These are phyloP conservation scores for Parmelia sp. DNA, from an alignment of 495 filamentous ascomycete genomes.

Conservation along the genomic window DNA sequence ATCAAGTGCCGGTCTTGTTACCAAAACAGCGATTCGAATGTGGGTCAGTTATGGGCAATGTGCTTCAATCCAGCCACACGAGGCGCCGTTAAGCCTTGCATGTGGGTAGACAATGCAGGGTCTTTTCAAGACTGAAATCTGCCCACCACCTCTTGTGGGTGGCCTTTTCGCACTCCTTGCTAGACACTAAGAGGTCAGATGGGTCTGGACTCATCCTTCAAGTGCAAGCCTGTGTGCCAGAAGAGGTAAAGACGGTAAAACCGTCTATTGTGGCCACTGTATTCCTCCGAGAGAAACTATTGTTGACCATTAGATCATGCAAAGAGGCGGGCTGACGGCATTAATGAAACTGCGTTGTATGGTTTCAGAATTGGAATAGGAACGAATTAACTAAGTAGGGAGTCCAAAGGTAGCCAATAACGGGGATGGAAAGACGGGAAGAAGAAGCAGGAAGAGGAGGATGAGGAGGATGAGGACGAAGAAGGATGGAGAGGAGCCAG, in stretches of 20 bases:
- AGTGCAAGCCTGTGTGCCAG: background rate
- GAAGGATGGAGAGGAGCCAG: background rate
- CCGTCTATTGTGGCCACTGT: background rate
- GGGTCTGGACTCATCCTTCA: background rate
- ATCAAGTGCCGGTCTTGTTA: background rate
- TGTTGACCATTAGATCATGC: background rate
- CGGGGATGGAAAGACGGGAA: background rate
- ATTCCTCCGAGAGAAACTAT: background rate
- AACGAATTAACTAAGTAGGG: background rate
- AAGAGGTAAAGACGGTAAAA: background rate
- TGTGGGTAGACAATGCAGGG: background rate
- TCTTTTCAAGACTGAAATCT: background rate
- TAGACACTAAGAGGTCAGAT: background rate
- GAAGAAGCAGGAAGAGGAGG: background rate
- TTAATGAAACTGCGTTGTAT: background rate
- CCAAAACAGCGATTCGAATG: background rate
- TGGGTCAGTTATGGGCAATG: background rate
- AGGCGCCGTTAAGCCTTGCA: constrained; percentile 4
- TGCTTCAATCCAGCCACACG: background rate
- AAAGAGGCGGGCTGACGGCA: background rate
- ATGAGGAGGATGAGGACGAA: background rate
- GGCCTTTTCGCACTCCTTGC: background rate
- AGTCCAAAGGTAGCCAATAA: background rate
- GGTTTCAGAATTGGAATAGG: background rate
- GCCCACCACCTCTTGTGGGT: constrained; percentile 1